Evolutionary conservation across 1,139 yeast species (phyloP).

Genomic region (Scheffersomyces cryptocercus): DNA sequence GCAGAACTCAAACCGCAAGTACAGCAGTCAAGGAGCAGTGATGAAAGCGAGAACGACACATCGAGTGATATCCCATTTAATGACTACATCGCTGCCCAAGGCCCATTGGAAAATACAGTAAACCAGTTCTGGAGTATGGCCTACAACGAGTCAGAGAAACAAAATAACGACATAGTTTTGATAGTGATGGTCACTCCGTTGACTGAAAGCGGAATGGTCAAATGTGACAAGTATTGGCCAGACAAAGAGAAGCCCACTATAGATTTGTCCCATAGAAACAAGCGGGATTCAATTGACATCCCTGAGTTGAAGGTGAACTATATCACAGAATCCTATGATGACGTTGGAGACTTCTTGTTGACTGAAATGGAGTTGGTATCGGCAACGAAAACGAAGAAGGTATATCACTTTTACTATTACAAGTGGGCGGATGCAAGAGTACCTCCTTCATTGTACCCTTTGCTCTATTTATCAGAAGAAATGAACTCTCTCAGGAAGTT

Average conservation of each 20-base stretch:
- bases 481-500: constrained; percentile 17
- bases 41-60: not conserved
- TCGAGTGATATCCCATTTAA: constrained; percentile 2
- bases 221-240: constrained; percentile 83
- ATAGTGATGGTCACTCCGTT: constrained; percentile 89
- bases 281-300: constrained; percentile 26
- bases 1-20: not conserved
- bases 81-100: constrained; percentile 46
- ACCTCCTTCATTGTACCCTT: constrained; percentile 45
- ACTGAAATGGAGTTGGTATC: constrained; percentile 29
- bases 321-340: constrained; percentile 16
- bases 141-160: constrained; percentile 42
- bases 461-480: constrained; percentile 30
- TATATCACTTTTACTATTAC: constrained; percentile 54
- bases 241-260: constrained; percentile 14
- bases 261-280: constrained; percentile 20
- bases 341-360: constrained; percentile 26
- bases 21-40: not conserved
- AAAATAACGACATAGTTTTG: constrained; percentile 45
- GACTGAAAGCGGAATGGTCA: constrained; percentile 55
- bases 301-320: constrained; percentile 20
- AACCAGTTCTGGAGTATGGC: constrained; percentile 90
- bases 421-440: constrained; percentile 60
- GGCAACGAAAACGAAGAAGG: constrained; percentile 31
- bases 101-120: constrained; percentile 66